phyloP scores from a whole-genome alignment of 2,329 filamentous ascomycete genomes.

The Torrubiella hemipterigena region DNA sequence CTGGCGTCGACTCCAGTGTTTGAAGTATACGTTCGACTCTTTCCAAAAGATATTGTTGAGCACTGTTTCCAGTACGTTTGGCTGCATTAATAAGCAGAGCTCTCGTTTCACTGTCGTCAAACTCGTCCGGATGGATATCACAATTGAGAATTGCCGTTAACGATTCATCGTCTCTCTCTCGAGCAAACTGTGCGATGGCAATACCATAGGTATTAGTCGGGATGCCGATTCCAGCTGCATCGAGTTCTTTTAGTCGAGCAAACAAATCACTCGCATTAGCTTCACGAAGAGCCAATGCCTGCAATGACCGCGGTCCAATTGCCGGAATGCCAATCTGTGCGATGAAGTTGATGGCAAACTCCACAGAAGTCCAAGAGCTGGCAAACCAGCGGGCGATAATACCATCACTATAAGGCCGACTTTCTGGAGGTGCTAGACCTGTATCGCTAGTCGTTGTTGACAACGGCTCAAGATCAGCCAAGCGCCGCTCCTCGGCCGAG shows the following conservation, averaged over 20 bases:
- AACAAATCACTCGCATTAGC: constrained; percentile 41
- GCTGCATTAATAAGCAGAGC: constrained; percentile 23
- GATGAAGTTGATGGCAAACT: constrained; percentile 59
- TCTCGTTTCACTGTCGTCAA: constrained; percentile 32
- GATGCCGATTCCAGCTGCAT: constrained; percentile 49
- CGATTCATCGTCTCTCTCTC: constrained; percentile 37
- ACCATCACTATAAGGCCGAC: constrained; percentile 42
- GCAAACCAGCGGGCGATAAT: constrained; percentile 77
- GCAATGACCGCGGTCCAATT: constrained; percentile 66
- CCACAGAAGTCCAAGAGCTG: constrained; percentile 54
- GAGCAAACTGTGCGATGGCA: constrained; percentile 52
- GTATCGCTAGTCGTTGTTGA: not conserved
- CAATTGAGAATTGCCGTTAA: constrained; percentile 32
- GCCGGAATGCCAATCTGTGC: constrained; percentile 56
- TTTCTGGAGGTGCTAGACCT: too few species aligned
- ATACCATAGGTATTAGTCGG: constrained; percentile 52
- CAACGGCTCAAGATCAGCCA: not conserved
- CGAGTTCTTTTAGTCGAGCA: constrained; percentile 47
- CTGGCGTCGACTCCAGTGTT: too few species aligned
- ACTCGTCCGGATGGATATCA: constrained; percentile 44
- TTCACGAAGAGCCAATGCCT: constrained; percentile 63
- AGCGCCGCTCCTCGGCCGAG: constrained; percentile 20
- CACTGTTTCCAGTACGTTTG: not conserved
- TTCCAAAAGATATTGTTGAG: too few species aligned
- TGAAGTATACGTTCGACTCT: too few species aligned